Percentiles rank a stretch among this genome's conserved stretches.
phyloP scores from a whole-genome alignment of 352 stramenopile species.

The Pythium vanterpoolii region DNA sequence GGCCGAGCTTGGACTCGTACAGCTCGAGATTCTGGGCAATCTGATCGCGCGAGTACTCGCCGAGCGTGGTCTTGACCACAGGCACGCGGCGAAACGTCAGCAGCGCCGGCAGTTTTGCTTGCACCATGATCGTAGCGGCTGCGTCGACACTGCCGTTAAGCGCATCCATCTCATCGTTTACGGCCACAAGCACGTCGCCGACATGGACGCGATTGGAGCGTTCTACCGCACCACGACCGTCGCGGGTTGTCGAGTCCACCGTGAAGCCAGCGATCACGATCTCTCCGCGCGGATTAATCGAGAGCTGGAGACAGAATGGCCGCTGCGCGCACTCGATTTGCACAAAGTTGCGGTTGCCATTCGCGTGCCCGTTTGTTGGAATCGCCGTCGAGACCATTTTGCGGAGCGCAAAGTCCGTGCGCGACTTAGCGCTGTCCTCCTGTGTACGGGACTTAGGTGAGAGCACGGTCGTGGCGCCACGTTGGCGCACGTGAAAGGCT shows the following conservation, averaged over 20 bases:
- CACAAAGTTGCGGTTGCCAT: conserved; percentile 31
- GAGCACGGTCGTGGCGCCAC: background rate
- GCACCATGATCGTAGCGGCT: conserved; percentile 32
- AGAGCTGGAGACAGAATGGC: conserved; percentile 52
- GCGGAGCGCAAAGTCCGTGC: background rate
- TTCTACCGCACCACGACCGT: conserved; percentile 35
- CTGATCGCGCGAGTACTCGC: conserved; percentile 55
- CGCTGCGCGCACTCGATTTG: conserved; percentile 42
- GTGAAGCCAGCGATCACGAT: conserved; percentile 53
- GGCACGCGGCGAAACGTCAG: conserved; percentile 55
- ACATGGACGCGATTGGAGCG: conserved; percentile 35
- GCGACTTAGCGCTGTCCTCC: background rate
- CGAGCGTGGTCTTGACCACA: conserved; percentile 40
- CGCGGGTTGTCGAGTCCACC: conserved; percentile 20
- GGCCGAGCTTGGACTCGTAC: conserved; percentile 34
- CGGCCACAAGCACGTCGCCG: conserved; percentile 58
- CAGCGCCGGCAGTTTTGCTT: conserved; percentile 37
- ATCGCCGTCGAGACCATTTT: conserved; percentile 14
- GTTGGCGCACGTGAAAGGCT: background rate
- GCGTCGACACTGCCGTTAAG: conserved; percentile 43
- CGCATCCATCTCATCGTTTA: conserved; percentile 46
- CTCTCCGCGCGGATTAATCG: conserved; percentile 25
- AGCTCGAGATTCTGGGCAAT: conserved; percentile 53
- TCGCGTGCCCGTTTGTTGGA: background rate
- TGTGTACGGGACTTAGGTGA: background rate